These are phyloP conservation scores for Tylopilus intermedius DNA, from an alignment of 768 basidiomycete species.

Conservation along the genomic window DNA sequence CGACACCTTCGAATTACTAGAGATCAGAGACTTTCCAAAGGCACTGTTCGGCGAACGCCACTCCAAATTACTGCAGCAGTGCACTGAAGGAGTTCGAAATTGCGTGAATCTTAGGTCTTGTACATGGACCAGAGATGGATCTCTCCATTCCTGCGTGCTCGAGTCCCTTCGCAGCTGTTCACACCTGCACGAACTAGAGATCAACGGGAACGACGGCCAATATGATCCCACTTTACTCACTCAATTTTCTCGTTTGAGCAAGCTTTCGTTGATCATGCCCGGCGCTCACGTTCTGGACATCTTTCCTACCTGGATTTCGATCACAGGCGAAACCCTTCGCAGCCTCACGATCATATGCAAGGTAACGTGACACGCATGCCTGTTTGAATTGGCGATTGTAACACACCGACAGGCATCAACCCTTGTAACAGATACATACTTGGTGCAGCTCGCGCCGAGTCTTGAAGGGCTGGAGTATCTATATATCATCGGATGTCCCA, in stretches of 20 bases:
- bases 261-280: conserved; percentile 74
- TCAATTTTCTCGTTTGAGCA: conserved; percentile 47
- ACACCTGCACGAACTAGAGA: conserved; percentile 53
- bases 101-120: conserved; percentile 59
- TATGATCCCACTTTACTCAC: conserved; percentile 47
- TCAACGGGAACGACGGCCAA: conserved; percentile 59
- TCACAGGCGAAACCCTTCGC: conserved; percentile 43
- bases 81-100: conserved; percentile 51
- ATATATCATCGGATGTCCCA: conserved; percentile 62
- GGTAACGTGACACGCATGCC: conserved; percentile 33
- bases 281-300: conserved; percentile 46
- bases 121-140: conserved; percentile 78
- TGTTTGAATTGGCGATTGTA: neutral
- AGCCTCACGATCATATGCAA: conserved; percentile 68
- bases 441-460: conserved; percentile 46
- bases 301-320: conserved; percentile 47
- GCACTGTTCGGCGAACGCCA: conserved; percentile 29
- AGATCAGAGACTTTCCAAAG: conserved; percentile 72
- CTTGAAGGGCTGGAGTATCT: conserved; percentile 52
- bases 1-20: conserved; percentile 31
- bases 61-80: conserved; percentile 35
- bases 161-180: conserved; percentile 41
- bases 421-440: conserved; percentile 51
- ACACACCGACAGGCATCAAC: conserved; percentile 43
- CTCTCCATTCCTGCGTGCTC: conserved; percentile 57